These are phyloP conservation scores for Capronia coronata DNA, from an alignment of 2,329 filamentous ascomycete genomes.

Conservation along the genomic window DNA sequence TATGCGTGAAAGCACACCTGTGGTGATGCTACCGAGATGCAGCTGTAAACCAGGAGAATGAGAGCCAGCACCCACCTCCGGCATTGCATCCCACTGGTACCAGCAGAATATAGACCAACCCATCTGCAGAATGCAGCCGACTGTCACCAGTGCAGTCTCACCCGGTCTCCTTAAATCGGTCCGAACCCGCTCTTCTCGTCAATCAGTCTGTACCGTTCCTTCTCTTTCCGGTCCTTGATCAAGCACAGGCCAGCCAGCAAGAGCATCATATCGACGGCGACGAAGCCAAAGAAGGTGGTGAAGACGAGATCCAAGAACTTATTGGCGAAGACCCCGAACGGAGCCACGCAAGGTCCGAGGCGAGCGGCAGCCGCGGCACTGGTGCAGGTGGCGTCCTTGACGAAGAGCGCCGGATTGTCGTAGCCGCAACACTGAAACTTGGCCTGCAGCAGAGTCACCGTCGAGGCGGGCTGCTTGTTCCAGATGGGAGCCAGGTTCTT, in stretches of 20 bases:
- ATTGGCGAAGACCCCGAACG: constrained; percentile 64
- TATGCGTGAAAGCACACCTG: no score
- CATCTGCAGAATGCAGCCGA: no score
- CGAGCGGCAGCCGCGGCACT: constrained; percentile 65
- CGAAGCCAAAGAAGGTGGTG: constrained; percentile 72
- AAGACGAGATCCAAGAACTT: constrained; percentile 68
- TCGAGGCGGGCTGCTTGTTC: constrained; percentile 48
- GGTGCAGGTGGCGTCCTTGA: constrained; percentile 61
- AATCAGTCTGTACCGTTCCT: constrained; percentile 69
- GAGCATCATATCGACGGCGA: constrained; percentile 61
- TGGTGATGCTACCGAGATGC: no score
- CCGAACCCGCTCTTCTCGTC: constrained; percentile 63
- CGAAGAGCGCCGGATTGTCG: constrained; percentile 64
- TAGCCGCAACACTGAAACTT: constrained; percentile 79
- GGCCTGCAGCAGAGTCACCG: constrained; percentile 65
- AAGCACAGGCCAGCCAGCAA: constrained; percentile 67
- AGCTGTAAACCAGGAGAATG: no score
- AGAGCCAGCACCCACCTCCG: no score
- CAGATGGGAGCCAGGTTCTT: constrained; percentile 57
- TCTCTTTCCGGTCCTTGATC: constrained; percentile 73
- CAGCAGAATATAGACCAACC: no score
- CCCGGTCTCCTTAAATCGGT: constrained; percentile 19
- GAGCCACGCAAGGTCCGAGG: constrained; percentile 61
- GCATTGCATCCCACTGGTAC: no score
- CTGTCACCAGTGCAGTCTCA: no score